Conservation (phyloP, 2,329 filamentous ascomycete genomes). For the Venturia aucupariae region DNA sequence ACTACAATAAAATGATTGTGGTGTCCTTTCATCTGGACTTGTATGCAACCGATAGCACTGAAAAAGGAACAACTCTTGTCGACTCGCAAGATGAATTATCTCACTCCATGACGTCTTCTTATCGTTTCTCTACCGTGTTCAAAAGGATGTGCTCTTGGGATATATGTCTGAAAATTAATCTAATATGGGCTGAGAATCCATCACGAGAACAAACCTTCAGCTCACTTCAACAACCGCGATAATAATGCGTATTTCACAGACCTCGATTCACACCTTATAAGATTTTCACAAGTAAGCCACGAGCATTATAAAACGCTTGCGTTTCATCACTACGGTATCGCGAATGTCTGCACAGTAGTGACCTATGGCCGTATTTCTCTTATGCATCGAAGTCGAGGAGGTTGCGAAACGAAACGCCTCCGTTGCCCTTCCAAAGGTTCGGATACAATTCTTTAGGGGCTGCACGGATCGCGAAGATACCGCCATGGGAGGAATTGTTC, state of each 20-base stretch:
- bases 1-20: neutral
- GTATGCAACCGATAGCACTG: neutral
- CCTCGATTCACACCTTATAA: neutral
- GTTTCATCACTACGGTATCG: neutral
- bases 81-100: neutral
- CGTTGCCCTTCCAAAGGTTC: neutral
- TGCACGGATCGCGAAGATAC: conserved; percentile 2
- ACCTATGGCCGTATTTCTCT: neutral
- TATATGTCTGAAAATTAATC: neutral
- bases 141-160: neutral
- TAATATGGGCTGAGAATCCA: neutral
- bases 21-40: neutral
- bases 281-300: neutral
- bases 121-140: neutral
- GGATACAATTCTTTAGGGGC: neutral
- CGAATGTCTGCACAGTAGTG: neutral
- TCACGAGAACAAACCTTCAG: neutral
- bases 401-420: neutral
- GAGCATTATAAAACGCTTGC: neutral
- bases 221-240: neutral
- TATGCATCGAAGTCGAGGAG: neutral
- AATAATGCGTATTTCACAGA: too few species aligned
- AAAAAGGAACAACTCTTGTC: neutral
- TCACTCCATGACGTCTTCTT: neutral
- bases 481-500: neutral